Base-by-base conservation (phyloP, 2,329 filamentous ascomycete species). In the Tolypocladium pustulatum region DNA sequence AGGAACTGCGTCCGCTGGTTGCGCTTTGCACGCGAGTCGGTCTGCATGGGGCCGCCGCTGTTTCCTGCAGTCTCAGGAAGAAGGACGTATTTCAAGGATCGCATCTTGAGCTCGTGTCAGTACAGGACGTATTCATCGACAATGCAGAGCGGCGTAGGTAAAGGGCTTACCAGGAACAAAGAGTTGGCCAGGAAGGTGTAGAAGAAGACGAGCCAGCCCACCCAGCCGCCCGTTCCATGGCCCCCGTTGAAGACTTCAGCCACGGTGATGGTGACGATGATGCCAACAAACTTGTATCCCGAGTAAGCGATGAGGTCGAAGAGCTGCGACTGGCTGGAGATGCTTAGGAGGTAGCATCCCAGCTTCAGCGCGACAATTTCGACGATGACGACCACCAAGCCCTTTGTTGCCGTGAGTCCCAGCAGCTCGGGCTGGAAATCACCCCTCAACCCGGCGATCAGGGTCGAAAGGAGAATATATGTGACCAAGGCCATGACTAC, bases 251-350 rank as follows among this genome's bases (percentile, higher is more conserved):
- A 75, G 20, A 91, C 80, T 72, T 95, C 90, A 20, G 90, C 87
- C 22, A 93, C 76, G 15, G 89, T 81, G 62, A 97, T 85, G 0
- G 92, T 97, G 55, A 90, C 82, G 61, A 99, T 99, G 65, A 97
- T 91, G 37, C 93, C 94, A 34, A 99, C 93, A 69, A 99, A 99
- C 74, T 99, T 99, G 78, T 99, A 99, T 25, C 95, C 95, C 2
- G 89, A 93, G 76, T 99, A 99, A 6, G 95, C 95, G 57, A 99
- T 88, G 56, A 99, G 76, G 68, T 99, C 94, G 60, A 97, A 83
- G 57, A 97, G 83, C 71, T 97, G 94, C 20, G 89, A 94, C 65
- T 96, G 90, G 71, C 94, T 96, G 66, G 87, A 95, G 73, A 99
- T 97, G 75, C 85, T 91, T 56, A 99, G 76, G 58, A 99, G 85